Evolutionary conservation across 2,329 filamentous ascomycete species (phyloP).

Genomic region (Sclerotinia nivalis): DNA sequence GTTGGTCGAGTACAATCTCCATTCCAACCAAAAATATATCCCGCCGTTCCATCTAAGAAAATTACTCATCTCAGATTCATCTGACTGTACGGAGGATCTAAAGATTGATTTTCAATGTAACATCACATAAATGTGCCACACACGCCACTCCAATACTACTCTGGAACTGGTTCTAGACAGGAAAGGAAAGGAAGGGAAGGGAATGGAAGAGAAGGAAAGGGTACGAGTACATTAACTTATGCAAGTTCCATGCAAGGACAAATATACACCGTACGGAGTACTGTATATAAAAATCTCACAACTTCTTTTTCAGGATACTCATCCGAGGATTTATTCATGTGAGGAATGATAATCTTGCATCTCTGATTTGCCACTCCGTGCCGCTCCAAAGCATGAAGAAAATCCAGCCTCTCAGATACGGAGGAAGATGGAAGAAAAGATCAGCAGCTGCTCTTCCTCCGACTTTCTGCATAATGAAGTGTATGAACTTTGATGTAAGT

Average conservation of each 20-base stretch:
- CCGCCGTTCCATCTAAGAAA: background rate
- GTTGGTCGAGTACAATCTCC: no score
- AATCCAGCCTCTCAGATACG: no score
- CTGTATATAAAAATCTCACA: background rate
- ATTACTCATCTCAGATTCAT: background rate
- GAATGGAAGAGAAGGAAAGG: background rate
- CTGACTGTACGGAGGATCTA: conserved; percentile 8
- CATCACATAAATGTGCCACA: background rate
- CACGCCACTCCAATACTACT: background rate
- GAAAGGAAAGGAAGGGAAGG: no score
- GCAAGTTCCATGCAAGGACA: background rate
- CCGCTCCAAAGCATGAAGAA: no score
- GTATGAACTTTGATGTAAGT: background rate
- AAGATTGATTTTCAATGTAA: background rate
- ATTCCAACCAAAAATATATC: background rate
- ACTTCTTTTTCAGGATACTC: background rate
- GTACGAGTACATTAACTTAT: background rate
- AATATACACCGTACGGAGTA: background rate
- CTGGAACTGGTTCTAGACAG: background rate
- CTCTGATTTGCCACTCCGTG: no score
- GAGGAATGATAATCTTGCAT: background rate
- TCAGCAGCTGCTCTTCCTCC: background rate
- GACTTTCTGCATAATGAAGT: conserved; percentile 23
- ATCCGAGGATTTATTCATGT: background rate
- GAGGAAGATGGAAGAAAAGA: background rate